Base-by-base conservation (phyloP, 495 filamentous ascomycete species). In the Podospora fimiseda region DNA sequence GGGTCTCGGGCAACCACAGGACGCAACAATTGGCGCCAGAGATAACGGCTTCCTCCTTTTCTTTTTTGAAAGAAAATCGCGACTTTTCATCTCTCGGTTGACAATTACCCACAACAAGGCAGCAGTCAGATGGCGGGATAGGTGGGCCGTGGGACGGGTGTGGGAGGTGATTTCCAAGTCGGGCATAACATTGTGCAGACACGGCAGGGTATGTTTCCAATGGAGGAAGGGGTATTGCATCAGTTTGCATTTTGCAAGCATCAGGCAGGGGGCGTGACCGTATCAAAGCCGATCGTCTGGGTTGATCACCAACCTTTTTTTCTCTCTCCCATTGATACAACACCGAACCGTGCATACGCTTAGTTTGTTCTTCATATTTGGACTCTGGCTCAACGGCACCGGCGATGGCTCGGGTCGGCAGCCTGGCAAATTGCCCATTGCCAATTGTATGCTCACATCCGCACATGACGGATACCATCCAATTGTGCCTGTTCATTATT, bases 301-400 rank as follows among this genome's bases (percentile, higher is more conserved):
- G 55, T 58, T 58, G 63, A 63, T 66, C 60, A 48, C 56, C 60
- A 61, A 57, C 56, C 51, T 55, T 57, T 55, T 52, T 51, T 52
- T 55, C 50, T 49, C 50, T 53, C n/a, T n/a, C n/a, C n/a, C n/a
- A n/a, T 52, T 58, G 57, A 60, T 64, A 57, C 61, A 66, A 61
- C 58, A 64, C 63, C 65, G 61, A 66, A 59, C 59, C 63, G 60
- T 66, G 65, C 65, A 64, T 68, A 57, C 43, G 45, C 61, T 62
- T 64, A 61, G 59, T 56, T 44, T 44, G 48, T 55, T 52, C 50
- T 53, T 55, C 49, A 52, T 55, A 54, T 56, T 37, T 8, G 33
- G 53, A 57, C 51, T 56, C 43, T 33, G 18, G 44, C 8, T 45
- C 43, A 30, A 52, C 18, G 21, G 33, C 52, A 55, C 41, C 47